Conservation (phyloP, 306 rosid genomes). For the Lupinus albus region DNA sequence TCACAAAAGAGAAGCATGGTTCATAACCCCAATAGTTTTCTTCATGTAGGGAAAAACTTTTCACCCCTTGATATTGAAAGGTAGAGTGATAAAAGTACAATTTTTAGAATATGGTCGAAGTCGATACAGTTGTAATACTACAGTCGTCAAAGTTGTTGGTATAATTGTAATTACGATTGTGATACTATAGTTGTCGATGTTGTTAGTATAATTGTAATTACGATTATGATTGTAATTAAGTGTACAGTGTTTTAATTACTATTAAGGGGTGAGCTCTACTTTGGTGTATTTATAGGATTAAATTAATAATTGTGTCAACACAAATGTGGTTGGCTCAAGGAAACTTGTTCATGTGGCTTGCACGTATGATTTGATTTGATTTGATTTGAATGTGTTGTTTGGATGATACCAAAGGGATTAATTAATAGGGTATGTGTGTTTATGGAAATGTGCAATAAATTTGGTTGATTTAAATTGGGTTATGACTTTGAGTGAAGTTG, state of each 20-base stretch:
- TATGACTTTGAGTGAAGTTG: background rate
- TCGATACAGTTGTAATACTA: no score
- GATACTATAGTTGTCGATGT: no score
- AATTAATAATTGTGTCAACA: slow-evolving; percentile 17
- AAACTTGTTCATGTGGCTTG: background rate
- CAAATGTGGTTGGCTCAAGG: background rate
- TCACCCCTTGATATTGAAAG: slow-evolving; percentile 57
- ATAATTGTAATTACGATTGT: background rate
- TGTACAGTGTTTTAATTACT: slow-evolving; percentile 2
- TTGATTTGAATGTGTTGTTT: no score
- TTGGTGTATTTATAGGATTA: background rate
- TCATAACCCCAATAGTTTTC: slow-evolving; percentile 45
- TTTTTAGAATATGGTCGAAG: no score
- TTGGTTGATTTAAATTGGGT: background rate
- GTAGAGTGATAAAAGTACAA: slow-evolving; percentile 46
- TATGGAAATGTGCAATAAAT: background rate
- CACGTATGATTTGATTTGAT: no score
- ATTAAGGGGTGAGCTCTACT: slow-evolving; percentile 28
- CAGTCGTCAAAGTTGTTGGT: no score
- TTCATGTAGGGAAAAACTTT: slow-evolving; percentile 50
- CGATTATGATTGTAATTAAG: no score
- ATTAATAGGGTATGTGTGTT: background rate
- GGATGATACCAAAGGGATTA: background rate
- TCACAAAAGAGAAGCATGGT: slow-evolving; percentile 46
- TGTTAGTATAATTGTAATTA: background rate